Conservation (phyloP, 208 protist genomes). For the Leishmania lainsoni region DNA sequence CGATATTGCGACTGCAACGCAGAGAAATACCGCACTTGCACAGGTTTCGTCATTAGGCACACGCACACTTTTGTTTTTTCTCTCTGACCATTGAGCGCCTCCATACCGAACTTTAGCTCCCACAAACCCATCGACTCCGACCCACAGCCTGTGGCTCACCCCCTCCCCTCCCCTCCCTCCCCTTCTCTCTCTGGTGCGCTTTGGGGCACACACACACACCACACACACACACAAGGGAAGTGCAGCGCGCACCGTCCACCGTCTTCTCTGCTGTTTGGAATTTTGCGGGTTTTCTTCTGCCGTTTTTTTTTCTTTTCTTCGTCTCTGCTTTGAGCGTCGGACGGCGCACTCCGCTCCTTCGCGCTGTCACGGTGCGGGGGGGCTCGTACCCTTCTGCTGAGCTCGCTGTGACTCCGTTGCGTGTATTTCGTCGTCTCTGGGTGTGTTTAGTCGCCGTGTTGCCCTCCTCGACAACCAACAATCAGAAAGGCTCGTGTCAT, state of each 20-base stretch:
- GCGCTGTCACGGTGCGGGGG: background rate
- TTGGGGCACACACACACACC: background rate
- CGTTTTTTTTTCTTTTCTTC: too few species aligned
- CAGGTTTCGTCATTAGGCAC: background rate
- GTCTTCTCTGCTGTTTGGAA: background rate
- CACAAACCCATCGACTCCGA: background rate
- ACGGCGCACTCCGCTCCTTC: background rate
- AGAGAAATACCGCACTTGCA: background rate
- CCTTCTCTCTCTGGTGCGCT: background rate
- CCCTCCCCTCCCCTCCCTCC: background rate
- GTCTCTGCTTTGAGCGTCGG: too few species aligned
- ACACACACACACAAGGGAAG: too few species aligned
- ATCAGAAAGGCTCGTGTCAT: background rate
- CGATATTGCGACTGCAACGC: background rate
- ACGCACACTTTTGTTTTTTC: background rate
- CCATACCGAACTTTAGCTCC: background rate
- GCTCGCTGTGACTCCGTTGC: background rate
- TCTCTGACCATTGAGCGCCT: background rate
- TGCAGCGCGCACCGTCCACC: background rate
- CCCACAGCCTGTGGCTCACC: background rate
- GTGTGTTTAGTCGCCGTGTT: background rate
- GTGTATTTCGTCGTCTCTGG: background rate
- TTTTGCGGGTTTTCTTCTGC: background rate
- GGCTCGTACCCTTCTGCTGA: background rate
- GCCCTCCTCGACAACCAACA: background rate